Evolutionary conservation across 2,329 filamentous ascomycete species (phyloP), one percentile per base, ranked within the genome.

Genomic region (Elsinoe arachidis): DNA sequence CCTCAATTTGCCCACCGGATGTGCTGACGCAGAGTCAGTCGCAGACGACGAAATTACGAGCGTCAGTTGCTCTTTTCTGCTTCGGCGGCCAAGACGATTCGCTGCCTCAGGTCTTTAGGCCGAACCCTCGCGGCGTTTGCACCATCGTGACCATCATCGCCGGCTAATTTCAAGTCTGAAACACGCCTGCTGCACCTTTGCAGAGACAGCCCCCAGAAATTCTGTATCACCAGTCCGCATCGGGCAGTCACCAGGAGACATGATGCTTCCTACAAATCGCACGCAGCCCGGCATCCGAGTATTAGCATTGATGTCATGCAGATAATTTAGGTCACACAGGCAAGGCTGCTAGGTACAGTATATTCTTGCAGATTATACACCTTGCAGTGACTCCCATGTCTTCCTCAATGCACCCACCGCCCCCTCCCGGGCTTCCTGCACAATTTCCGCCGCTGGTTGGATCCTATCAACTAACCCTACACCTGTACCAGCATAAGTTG

Each of bases 401-500:
- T 55, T 62, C 19, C 58, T 63, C 41, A 76, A 39, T 21, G 71
- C 63, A 51, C 55, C 63, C 19, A 55, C 61, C 14, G 69, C 66
- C 14, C 71, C 72, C 5, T 67, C 65, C 44, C 76, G 70, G 4
- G 77, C 67, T 53, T 78, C 74, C 41, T 67, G 66, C 7, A 82
- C 74, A 64, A 86, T 82, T 6, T 79, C 74, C 10, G 66, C 73
- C 2, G 80, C 82, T 7, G 70, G 63, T 61, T 74, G 72, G 1
- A 80, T 71, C 52, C 74, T 68, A 46, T 67, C 78, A 1, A 86
- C 73, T 60, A 86, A 68, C 0, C 83, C 83, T 15, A 86, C 77
- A 0, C 76, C 82, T 26, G 78, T 80, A 1, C 83, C 83, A 4
- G 80, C 82, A 73, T 84, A 86, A 10, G 80, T 80, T 4, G 80